Evolutionary conservation across 78 protist genomes (phyloP), one percentile per base, ranked within the genome.

Genomic region (Dictyostelium intermedium): DNA sequence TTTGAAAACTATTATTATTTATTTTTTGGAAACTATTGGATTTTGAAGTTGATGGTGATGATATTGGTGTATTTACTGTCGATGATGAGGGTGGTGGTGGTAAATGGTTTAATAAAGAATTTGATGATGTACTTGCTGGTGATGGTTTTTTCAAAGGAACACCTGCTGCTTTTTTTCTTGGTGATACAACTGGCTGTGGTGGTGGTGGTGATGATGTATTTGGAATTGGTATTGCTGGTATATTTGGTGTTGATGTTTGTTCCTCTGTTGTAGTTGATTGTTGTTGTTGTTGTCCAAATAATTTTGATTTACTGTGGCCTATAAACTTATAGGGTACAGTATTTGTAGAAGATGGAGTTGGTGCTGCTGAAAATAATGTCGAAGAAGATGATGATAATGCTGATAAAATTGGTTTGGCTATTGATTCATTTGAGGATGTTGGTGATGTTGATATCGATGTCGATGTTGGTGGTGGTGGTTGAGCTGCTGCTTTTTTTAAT

Each of bases 321-420:
- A 66, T 66, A 66, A 66, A 66, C 27, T 66, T 66, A 66, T 66
- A 66, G 10, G 45, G 79, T 34, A 72, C 43, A 39, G 60, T 61
- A 32, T 61, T 32, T 20, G 77, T 30, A 2, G 43, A 35, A 5
- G 39, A 10, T 56, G 74, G 39, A 18, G 86, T 39, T 82, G 76
- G 30, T 18, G 73, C 56, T 41, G 45, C 34, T 13, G 80, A 11
- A 25, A 74, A 60, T 43, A 63, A 30, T 82, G 74, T 30, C 23
- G 45, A 30, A 18, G 74, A 47, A 5, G 63, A 37, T 11, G 69
- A 13, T 47, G 35, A 37, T 25, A 50, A n/a, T 39, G 80, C 50
- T 37, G 87, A 23, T 83, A 50, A 30, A 37, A 39, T 37, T 56
- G 87, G 74, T 73, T 56, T 66, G 37, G 69, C 56, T 39, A 66